Evolutionary conservation across 257 asterid species (phyloP).

Genomic region (Ballota nigra): DNA sequence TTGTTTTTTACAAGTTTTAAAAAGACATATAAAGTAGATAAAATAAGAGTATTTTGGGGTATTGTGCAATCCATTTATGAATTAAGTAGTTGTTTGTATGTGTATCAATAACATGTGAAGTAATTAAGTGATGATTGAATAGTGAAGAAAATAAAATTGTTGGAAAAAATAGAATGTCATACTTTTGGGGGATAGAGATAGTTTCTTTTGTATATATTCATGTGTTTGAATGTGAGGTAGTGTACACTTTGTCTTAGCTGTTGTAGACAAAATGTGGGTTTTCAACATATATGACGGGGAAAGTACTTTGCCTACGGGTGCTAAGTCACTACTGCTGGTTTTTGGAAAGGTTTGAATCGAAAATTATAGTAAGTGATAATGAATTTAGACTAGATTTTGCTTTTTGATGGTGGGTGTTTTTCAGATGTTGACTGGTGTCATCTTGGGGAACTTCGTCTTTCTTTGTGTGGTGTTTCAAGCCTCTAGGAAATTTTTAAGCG

Average conservation of each 20-base stretch:
- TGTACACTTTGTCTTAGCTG: constrained; percentile 44
- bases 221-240: constrained; percentile 7
- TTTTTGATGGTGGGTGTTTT: constrained; percentile 23
- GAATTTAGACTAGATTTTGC: neutral
- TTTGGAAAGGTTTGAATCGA: constrained; percentile 49
- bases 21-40: too few species aligned
- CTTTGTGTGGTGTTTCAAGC: constrained; percentile 41
- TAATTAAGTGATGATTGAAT: too few species aligned
- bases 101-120: too few species aligned
- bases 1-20: too few species aligned
- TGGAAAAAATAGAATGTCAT: too few species aligned
- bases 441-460: constrained; percentile 55
- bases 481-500: constrained; percentile 40
- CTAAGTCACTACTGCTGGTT: constrained; percentile 36
- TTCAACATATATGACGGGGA: constrained; percentile 41
- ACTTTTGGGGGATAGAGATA: too few species aligned
- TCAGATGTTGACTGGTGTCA: constrained; percentile 53
- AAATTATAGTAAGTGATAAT: neutral
- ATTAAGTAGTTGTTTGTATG: too few species aligned
- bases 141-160: too few species aligned
- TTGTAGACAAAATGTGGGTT: constrained; percentile 54
- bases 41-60: too few species aligned
- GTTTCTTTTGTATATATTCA: neutral
- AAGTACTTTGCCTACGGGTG: constrained; percentile 29
- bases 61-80: too few species aligned